Base-by-base conservation (phyloP, 108 stramenopile genomes). In the Cyclostephanos invisitatus region DNA sequence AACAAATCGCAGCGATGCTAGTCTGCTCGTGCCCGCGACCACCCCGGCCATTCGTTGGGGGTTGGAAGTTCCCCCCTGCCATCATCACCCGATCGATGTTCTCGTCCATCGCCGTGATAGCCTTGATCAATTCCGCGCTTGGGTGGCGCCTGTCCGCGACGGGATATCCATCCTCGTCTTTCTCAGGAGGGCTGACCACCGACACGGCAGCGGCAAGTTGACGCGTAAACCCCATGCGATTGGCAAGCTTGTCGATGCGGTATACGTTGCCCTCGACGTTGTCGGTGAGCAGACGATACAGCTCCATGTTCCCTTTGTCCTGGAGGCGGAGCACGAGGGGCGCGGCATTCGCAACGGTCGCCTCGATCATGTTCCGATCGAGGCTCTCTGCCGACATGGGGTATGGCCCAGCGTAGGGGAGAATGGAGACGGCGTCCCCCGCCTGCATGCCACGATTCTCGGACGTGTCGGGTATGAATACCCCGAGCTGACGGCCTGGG, bases 21-120 rank as follows among this genome's bases (percentile, higher is more conserved):
- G 92, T 94, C 53, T 92, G 49, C 49, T 89, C 55, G 28, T 63
- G n/a, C 12, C 50, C 20, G n/a, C 74, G 59, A 40, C 68, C 25
- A 9, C 50, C 28, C 24, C 70, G 40, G 24, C 73, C 78, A 17
- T 77, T 64, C 25, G 59, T 64, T 2, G 64, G 74, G 22, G 76
- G 36, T 44, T 85, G 83, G 38, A 86, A 70, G 44, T 78, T 81
- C 0, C 87, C 87, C 29, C 81, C 81, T 36, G 67, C 61, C 69
- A 75, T 74, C 91, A 91, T 90, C 27, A 89, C 80, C 44, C 75
- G 77, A 69, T 91, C 88, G 77, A 94, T 94, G 58, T 94, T 96
- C 68, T 96, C 95, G 67, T 96, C 95, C 95, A 96, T 96, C 11
- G 95, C 92, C 25, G 91, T 96, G 51, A 96, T 91, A n/a, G 91